Evolutionary conservation across 306 rosid species (phyloP).

Genomic region (Ochetophila trinervis): DNA sequence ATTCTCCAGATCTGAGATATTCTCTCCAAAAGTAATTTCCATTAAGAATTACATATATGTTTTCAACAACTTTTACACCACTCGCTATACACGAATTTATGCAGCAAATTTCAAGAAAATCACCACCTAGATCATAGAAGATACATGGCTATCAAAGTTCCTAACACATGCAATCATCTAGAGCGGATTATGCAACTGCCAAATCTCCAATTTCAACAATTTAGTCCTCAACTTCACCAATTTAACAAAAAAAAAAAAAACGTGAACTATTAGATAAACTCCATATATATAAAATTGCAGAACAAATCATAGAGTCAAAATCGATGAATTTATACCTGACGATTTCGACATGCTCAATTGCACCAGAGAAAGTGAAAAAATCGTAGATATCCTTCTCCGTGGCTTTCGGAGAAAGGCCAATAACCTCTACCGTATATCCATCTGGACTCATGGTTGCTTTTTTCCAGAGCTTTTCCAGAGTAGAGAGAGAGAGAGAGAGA

Average conservation of each 20-base stretch:
- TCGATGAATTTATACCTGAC: slow-evolving; percentile 36
- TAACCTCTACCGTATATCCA: slow-evolving; percentile 70
- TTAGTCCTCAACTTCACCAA: not conserved
- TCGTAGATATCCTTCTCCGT: slow-evolving; percentile 70
- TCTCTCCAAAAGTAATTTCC: not conserved
- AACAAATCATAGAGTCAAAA: not conserved
- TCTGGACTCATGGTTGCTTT: slow-evolving; percentile 37
- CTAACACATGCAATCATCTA: too few relatives aligned
- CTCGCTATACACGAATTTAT: not conserved
- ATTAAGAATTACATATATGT: not conserved
- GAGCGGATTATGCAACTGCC: too few relatives aligned
- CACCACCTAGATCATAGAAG: too few relatives aligned
- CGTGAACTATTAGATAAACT: not conserved
- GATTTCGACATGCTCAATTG: slow-evolving; percentile 64
- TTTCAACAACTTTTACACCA: slow-evolving; percentile 11
- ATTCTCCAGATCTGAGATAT: slow-evolving; percentile 59
- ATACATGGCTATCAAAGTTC: too few relatives aligned
- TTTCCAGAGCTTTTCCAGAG: not conserved
- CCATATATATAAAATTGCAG: not conserved
- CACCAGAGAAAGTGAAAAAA: slow-evolving; percentile 78
- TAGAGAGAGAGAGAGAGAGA: too few relatives aligned
- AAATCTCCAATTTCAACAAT: too few relatives aligned
- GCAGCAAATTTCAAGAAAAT: too few relatives aligned
- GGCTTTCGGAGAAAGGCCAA: slow-evolving; percentile 73
- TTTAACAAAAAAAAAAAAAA: not conserved